Base-by-base conservation (phyloP, 2,329 filamentous ascomycete species). In the Penicillium fuscoglaucum region DNA sequence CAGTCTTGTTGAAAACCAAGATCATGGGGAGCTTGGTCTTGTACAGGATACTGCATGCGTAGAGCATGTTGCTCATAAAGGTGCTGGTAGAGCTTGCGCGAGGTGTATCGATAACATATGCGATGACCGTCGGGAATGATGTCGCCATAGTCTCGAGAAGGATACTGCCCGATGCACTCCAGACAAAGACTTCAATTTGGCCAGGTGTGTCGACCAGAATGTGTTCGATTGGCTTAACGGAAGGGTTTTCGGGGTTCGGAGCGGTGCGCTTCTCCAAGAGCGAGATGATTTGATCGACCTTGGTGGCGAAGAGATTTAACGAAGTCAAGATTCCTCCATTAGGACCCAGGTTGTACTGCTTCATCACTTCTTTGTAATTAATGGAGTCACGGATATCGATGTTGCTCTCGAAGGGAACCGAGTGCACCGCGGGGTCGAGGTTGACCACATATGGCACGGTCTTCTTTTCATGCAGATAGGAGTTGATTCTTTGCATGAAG, bases 61-160 rank as follows among this genome's bases (percentile, higher is more conserved):
- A 99, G 44, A 99, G 87, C 95, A 99, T 99, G 78, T 99, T 99
- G 74, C 90, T 96, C 95, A 99, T 99, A 78, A 99, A 99, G 0
- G 95, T 99, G 62, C 90, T 93, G 0, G 95, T 98, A 40, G 91
- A 96, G 37, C 90, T 87, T 15, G 93, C 96, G 54, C 95, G 87
- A 4, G 96, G 95, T 1, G 95, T 99, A 76, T 99, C 95, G 75
- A 99, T 96, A 59, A 99, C 85, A 78, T 98, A 99, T 57, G 95
- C 95, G 68, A 99, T 91, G 41, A 99, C 91, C 0, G 96, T 99
- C 0, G 96, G 95, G 73, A 99, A 98, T 0, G 90, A 92, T 4
- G 90, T 95, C 0, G 96, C 95, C 51, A 99, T 83, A 15, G 91
- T 93, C 72, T 96, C 93, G 50, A 99, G 87, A 17, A 99, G 82